These are phyloP conservation scores for Aureobasidium sp. DNA, from an alignment of 2,329 filamentous ascomycete species.

Conservation along the genomic window DNA sequence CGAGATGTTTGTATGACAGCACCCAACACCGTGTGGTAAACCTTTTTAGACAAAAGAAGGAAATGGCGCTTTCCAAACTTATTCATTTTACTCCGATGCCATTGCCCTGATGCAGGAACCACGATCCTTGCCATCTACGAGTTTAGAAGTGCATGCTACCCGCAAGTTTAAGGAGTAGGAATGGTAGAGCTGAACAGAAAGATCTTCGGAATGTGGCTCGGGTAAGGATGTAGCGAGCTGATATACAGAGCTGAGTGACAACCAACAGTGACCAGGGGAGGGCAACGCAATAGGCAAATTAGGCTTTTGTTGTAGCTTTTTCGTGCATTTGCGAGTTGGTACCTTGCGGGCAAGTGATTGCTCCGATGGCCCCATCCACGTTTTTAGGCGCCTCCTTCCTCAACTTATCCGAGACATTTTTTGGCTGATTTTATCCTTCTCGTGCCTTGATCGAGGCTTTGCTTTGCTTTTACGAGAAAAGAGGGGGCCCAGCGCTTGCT, in stretches of 20 bases:
- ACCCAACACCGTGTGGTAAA: background rate
- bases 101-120: background rate
- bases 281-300: background rate
- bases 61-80: background rate
- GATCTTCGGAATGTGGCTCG: background rate
- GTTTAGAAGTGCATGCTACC: background rate
- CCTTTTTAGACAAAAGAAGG: background rate
- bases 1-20: background rate
- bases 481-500: background rate
- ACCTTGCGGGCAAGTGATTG: background rate
- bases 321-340: background rate
- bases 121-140: background rate
- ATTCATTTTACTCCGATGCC: background rate
- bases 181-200: background rate
- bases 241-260: conserved; percentile 1
- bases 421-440: background rate
- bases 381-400: background rate
- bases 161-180: background rate
- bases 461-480: background rate
- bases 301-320: background rate
- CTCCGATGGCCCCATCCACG: background rate
- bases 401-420: background rate
- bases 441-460: background rate
- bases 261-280: background rate
- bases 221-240: background rate